Evolutionary conservation across 2,329 filamentous ascomycete genomes (phyloP).

Genomic region (Aspergillus novofumigatus): DNA sequence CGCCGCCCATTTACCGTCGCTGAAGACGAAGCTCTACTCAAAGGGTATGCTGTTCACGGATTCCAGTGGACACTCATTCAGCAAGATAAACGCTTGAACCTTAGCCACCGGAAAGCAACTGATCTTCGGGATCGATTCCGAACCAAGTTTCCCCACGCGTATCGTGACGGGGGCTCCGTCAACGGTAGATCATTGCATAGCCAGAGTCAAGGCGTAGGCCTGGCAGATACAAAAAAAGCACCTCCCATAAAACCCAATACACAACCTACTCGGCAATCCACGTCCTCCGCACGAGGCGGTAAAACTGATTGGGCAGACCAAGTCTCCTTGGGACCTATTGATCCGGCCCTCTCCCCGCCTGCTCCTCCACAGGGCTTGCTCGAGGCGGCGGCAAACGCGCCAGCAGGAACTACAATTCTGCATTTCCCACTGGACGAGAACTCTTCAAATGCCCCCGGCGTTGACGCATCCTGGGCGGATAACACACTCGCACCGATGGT

Average conservation of each 20-base stretch:
- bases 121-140: slow-evolving; percentile 61
- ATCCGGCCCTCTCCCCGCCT: slow-evolving; percentile 30
- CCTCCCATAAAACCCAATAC: slow-evolving; percentile 11
- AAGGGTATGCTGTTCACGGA: slow-evolving; percentile 56
- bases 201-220: slow-evolving; percentile 6
- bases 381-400: slow-evolving; percentile 18
- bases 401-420: slow-evolving; percentile 16
- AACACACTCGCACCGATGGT: slow-evolving; percentile 39
- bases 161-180: slow-evolving; percentile 44
- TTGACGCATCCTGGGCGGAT: slow-evolving; percentile 31
- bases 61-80: slow-evolving; percentile 59
- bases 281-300: slow-evolving; percentile 8
- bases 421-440: slow-evolving; percentile 33
- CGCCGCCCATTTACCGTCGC: slow-evolving; percentile 53
- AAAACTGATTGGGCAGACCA: slow-evolving; percentile 14
- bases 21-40: slow-evolving; percentile 57
- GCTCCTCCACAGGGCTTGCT: slow-evolving; percentile 26
- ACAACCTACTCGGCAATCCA: slow-evolving; percentile 6
- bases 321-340: slow-evolving; percentile 20
- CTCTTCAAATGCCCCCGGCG: slow-evolving; percentile 12
- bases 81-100: slow-evolving; percentile 50
- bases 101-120: slow-evolving; percentile 51
- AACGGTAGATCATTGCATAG: slow-evolving; percentile 26
- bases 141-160: slow-evolving; percentile 55
- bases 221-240: slow-evolving; percentile 5